phyloP scores from a whole-genome alignment of 768 basidiomycete species.

The Tulasnella sp. region DNA sequence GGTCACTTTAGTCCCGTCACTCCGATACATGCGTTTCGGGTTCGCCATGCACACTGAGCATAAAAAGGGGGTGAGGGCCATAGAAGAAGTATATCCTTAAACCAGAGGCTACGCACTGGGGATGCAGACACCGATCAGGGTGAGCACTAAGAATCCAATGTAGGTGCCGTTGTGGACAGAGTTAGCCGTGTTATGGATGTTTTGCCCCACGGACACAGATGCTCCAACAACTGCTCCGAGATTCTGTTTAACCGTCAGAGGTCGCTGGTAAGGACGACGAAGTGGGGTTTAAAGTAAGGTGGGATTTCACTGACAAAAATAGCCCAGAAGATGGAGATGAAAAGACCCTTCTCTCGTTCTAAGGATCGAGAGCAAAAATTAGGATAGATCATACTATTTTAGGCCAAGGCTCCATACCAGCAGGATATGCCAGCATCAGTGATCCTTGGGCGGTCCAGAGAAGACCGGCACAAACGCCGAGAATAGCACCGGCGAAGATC shows the following conservation, averaged over 20 bases:
- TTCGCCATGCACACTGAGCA: slow-evolving; percentile 48
- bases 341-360: slow-evolving; percentile 64
- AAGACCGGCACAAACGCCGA: slow-evolving; percentile 41
- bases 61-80: not conserved
- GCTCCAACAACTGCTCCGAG: slow-evolving; percentile 21
- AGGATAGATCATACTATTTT: not conserved
- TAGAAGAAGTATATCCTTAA: not conserved
- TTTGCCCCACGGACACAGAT: slow-evolving; percentile 20
- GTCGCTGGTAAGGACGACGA: too few species aligned
- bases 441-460: slow-evolving; percentile 49
- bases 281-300: not conserved
- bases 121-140: slow-evolving; percentile 53
- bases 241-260: slow-evolving; percentile 2
- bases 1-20: slow-evolving; percentile 57
- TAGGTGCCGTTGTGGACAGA: slow-evolving; percentile 27
- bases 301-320: slow-evolving; percentile 40
- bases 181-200: slow-evolving; percentile 17
- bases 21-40: slow-evolving; percentile 60
- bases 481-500: slow-evolving; percentile 39
- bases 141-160: slow-evolving; percentile 69
- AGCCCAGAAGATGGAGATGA: slow-evolving; percentile 72
- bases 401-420: slow-evolving; percentile 24
- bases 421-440: slow-evolving; percentile 75
- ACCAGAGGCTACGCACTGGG: slow-evolving; percentile 28
- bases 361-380: not conserved